Evolutionary conservation across 1,284 basidiomycete species (phyloP), one percentile per base, ranked within the genome.

Genomic region (Sporisorium reilianum): DNA sequence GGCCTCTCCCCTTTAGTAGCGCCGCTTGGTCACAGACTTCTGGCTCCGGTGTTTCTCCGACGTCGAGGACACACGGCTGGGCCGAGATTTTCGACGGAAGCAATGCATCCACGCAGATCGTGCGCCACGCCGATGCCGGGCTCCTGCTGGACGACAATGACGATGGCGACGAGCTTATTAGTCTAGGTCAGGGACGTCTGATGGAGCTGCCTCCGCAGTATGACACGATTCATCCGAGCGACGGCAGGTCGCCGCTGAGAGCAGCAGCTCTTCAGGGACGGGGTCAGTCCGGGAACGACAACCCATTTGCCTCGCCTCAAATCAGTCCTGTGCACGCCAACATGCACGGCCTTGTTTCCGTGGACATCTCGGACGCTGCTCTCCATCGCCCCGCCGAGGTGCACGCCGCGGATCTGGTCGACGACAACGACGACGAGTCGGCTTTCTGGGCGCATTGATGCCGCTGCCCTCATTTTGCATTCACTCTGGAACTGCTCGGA

Each of bases 181-280:
- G 60, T 22, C 50, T 65, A 1, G 54, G 53, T 14, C 49, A 42
- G 0, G 63, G 58, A 16, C 64, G 62, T 18, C 14, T 76, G 34
- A 68, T 79, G 52, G 79, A 80, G 53, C 55, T 80, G 18, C 79
- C 79, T 5, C 79, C 79, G 25, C 69, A 79, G 60, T 80, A 80
- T 49, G 75, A 79, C 22, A 64, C 71, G 14, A 68, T 80, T 22
- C 71, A 68, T 45, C 71, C 64, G 4, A 40, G 42, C 26, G 54
- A 51, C 11, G 8, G n/a, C n/a, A 52, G 41, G 22, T 22, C 40
- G 11, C 58, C 53, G 32, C 62, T 63, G 52, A 44, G 58, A 26
- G 50, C 67, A 5, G n/a, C n/a, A n/a, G 25, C 62, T 10, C 18
- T 46, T 34, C 56, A 55, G 20, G 62, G 30, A 14, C 41, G 38